Evolutionary conservation across 2,329 filamentous ascomycete genomes (phyloP), one percentile per base, ranked within the genome.

Genomic region (Neofusicoccum laricinum): DNA sequence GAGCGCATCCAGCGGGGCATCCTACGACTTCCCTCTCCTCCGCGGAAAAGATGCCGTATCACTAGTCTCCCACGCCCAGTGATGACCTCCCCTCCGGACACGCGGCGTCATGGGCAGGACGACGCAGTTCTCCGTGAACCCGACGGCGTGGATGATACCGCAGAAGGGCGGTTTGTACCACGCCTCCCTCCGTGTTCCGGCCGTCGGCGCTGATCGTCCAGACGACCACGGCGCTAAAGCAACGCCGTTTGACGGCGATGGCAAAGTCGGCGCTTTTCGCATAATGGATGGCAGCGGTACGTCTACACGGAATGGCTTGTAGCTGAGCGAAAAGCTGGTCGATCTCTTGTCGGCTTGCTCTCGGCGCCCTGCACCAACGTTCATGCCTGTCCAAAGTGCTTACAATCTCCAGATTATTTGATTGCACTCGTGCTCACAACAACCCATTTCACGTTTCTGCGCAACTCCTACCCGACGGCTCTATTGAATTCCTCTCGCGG

Each of bases 41-140:
- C 84, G 76, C 2, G 83, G 83, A 2, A 2, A 85, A 82, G 14
- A 86, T 75, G 0, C 81, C 84, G 66, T 85, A 86, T 72, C 80
- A 81, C 69, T 85, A 82, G 68, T 85, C 82, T 69, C 72, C 75
- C 75, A 79, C 0, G 76, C 76, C 67, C 77, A 79, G 61, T 78
- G 75, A 55, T 79, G 75, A 2, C 77, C 77, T 11, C 77, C 77
- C 53, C 65, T 71, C 66, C 77, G 76, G 67, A 79, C 65, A 6
- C 76, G 68, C 10, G 76, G 75, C 43, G 73, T 77, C 53, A 79
- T 68, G 19, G 76, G 75, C 1, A 79, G 67, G 4, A 78, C 68
- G 5, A 79, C 65, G 65, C 73, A 79, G 61, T 78, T 78, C 59
- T 75, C 70, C 6, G 75, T 78, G 21, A 79, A 73, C 0, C 73